Percentiles rank a stretch among this genome's conserved stretches.
These are phyloP conservation scores for Plicaturopsis crispa DNA, from an alignment of 768 basidiomycete species.

Conservation along the genomic window DNA sequence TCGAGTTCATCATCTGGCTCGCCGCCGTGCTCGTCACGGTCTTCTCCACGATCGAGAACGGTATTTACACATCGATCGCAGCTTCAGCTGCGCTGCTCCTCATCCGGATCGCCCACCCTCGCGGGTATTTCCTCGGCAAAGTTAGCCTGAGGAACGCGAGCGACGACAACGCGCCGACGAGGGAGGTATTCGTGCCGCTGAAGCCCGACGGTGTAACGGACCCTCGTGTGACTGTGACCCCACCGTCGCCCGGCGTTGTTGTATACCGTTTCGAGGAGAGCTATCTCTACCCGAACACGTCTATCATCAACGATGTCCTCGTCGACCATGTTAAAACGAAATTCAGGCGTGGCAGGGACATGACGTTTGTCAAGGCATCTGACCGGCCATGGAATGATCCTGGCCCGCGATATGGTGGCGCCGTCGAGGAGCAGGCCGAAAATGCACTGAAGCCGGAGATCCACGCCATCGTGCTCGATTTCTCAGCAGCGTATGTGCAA, in stretches of 20 bases:
- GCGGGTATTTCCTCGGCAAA: conserved; percentile 86
- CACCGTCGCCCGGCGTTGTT: conserved; percentile 81
- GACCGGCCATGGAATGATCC: conserved; percentile 96
- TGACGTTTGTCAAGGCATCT: conserved; percentile 48
- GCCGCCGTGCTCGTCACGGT: conserved; percentile 86
- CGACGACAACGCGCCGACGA: conserved; percentile 28
- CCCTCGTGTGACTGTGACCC: conserved; percentile 59
- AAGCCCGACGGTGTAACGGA: conserved; percentile 53
- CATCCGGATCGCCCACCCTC: conserved; percentile 80
- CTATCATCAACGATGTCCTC: conserved; percentile 58
- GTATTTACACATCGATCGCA: conserved; percentile 83
- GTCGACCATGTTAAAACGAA: conserved; percentile 76
- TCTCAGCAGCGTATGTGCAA: conserved; percentile 63
- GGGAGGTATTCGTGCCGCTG: conserved; percentile 85
- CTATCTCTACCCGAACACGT: conserved; percentile 78
- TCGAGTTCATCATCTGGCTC: conserved; percentile 86
- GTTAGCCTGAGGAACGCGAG: conserved; percentile 49
- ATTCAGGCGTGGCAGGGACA: conserved; percentile 71
- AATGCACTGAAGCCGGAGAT: conserved; percentile 58
- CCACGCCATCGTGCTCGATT: conserved; percentile 87
- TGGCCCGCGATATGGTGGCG: conserved; percentile 49
- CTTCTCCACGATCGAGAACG: conserved; percentile 91
- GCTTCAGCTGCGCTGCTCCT: conserved; percentile 76
- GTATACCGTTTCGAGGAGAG: conserved; percentile 92
- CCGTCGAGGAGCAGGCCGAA: conserved; percentile 34